A percentile compares a stretch with the other conserved stretches of the same genome.
These are phyloP conservation scores for Candida chilensis DNA, from an alignment of 805 yeast genomes.

Conservation along the genomic window DNA sequence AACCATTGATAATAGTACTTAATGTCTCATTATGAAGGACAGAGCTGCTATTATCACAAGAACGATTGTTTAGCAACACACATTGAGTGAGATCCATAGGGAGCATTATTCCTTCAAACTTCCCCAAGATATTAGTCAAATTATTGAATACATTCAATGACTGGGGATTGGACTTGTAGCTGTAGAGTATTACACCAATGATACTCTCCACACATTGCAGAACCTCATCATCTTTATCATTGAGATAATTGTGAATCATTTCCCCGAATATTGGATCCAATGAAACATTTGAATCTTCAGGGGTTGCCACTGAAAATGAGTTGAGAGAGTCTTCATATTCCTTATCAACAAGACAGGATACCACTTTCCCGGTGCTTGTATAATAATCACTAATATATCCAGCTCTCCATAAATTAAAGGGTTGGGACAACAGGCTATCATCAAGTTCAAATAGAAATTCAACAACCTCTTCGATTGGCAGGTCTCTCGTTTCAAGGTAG, in stretches of 20 bases:
- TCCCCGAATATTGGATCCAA: conserved; percentile 1
- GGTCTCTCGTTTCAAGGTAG: no score
- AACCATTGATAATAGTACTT: background rate
- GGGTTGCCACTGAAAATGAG: no score
- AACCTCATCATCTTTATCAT: background rate
- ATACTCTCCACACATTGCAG: background rate
- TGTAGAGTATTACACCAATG: background rate
- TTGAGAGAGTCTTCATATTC: no score
- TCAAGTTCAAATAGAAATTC: no score
- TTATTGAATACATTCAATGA: no score
- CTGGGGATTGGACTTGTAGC: background rate
- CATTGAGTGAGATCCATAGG: no score
- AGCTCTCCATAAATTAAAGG: conserved; percentile 18
- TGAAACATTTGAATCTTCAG: no score
- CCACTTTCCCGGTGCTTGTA: conserved; percentile 11
- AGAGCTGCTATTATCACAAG: conserved; percentile 5
- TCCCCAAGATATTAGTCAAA: no score
- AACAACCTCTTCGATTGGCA: no score
- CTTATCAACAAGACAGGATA: no score
- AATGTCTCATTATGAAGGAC: background rate
- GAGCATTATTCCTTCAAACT: no score
- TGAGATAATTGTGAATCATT: background rate
- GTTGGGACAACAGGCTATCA: background rate
- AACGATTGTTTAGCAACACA: no score
- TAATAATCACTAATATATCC: conserved; percentile 16